Percentiles rank a stretch among this genome's conserved stretches.
phyloP scores from a whole-genome alignment of 805 yeast species.

The Barnettozyma salicaria region DNA sequence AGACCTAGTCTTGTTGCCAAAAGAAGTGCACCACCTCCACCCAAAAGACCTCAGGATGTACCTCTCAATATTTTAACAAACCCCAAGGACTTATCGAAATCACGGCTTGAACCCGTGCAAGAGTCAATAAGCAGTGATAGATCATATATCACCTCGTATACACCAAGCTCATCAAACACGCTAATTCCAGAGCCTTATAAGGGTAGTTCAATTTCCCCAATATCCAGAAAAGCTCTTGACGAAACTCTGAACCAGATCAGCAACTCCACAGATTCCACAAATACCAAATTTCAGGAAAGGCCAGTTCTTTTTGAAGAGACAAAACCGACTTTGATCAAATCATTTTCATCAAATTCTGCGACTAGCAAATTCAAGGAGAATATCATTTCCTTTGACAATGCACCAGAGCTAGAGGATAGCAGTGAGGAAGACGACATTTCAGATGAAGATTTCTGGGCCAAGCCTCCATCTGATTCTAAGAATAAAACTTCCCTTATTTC shows the following conservation, averaged over 20 bases:
- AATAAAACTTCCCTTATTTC: conserved; percentile 26
- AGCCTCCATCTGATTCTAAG: conserved; percentile 29
- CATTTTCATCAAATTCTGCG: background rate
- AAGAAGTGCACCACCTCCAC: conserved; percentile 70
- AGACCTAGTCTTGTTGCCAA: conserved; percentile 56
- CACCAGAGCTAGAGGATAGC: conserved; percentile 45
- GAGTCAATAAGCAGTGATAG: conserved; percentile 23
- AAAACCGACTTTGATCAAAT: background rate
- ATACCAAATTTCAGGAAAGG: no score
- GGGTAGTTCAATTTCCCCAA: conserved; percentile 23
- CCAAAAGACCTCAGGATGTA: conserved; percentile 25
- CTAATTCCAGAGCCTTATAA: conserved; percentile 38
- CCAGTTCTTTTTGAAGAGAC: no score
- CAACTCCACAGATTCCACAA: no score
- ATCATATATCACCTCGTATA: conserved; percentile 31
- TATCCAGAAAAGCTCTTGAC: conserved; percentile 19
- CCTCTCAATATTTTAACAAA: conserved; percentile 4
- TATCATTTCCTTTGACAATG: conserved; percentile 66
- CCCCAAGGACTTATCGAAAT: conserved; percentile 4
- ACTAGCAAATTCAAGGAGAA: conserved; percentile 59
- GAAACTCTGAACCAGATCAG: conserved; percentile 1
- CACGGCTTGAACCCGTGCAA: conserved; percentile 19
- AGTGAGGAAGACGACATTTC: conserved; percentile 35
- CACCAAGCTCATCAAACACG: conserved; percentile 38
- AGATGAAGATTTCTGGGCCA: conserved; percentile 59